Evolutionary conservation across 192 early-diverging fungal species (phyloP).

Genomic region (Funneliformis geosporum): DNA sequence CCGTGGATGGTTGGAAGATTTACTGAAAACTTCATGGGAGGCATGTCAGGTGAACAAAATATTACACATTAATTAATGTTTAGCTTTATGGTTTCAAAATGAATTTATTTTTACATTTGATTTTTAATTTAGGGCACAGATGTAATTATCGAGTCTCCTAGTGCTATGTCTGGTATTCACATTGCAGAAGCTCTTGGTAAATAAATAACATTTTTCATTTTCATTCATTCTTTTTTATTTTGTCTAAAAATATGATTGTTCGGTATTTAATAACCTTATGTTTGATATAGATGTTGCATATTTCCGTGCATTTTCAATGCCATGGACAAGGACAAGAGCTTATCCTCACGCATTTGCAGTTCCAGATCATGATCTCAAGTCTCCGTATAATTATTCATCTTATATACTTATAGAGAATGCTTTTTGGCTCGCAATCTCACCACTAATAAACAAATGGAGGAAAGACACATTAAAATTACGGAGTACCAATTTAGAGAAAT

Average conservation of each 20-base stretch:
- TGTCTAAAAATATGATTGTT: background rate
- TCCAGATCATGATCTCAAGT: slow-evolving; percentile 48
- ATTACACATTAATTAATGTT: background rate
- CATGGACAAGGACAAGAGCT: slow-evolving; percentile 71
- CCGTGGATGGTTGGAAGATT: slow-evolving; percentile 63
- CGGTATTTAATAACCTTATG: background rate
- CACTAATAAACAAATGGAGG: slow-evolving; percentile 61
- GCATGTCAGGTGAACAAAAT: slow-evolving; percentile 48
- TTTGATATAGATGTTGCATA: slow-evolving; percentile 55
- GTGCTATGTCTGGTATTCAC: slow-evolving; percentile 69
- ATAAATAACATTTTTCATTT: no score
- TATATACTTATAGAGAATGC: slow-evolving; percentile 70
- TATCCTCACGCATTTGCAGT: slow-evolving; percentile 75
- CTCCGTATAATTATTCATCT: slow-evolving; percentile 64
- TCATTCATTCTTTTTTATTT: background rate
- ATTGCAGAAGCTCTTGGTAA: slow-evolving; percentile 60
- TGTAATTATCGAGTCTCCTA: slow-evolving; percentile 68
- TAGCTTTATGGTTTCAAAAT: background rate
- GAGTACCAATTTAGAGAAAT: slow-evolving; percentile 50
- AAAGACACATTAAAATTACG: slow-evolving; percentile 47
- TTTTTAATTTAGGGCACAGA: slow-evolving; percentile 53
- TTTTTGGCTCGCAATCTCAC: slow-evolving; percentile 62
- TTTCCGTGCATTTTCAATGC: slow-evolving; percentile 71
- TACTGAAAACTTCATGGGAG: slow-evolving; percentile 55
- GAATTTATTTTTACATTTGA: background rate